Conservation (phyloP, 139 green algal genomes). For the Chara braunii region DNA sequence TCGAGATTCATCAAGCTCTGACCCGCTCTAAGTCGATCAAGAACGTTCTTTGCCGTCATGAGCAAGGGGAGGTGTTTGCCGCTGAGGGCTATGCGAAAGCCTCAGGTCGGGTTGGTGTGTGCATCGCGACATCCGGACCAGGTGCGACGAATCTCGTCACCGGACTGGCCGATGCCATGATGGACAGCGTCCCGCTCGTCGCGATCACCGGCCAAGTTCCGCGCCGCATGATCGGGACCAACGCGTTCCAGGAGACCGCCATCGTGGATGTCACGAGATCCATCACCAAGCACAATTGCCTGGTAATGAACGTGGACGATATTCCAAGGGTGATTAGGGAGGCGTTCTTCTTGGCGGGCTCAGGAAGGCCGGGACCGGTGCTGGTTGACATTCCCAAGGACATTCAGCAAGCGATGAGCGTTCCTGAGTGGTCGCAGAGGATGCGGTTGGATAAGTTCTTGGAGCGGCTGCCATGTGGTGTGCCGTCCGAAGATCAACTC, state of each 20-base stretch:
- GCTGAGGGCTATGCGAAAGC: slow-evolving; percentile 97
- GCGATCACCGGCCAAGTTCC: slow-evolving; percentile 92
- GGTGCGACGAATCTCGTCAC: slow-evolving; percentile 98
- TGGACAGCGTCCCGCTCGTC: slow-evolving; percentile 94
- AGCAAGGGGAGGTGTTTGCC: slow-evolving; percentile 98
- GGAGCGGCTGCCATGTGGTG: slow-evolving; percentile 59
- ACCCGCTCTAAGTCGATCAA: slow-evolving; percentile 74
- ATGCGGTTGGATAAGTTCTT: slow-evolving; percentile 89
- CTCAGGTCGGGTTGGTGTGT: slow-evolving; percentile 90
- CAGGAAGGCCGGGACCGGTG: slow-evolving; percentile 85
- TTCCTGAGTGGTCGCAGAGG: slow-evolving; percentile 78
- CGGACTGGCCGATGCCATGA: slow-evolving; percentile 92
- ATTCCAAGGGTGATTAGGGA: slow-evolving; percentile 93
- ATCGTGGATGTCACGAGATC: slow-evolving; percentile 95
- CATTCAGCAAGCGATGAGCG: slow-evolving; percentile 88
- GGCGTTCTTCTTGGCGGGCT: slow-evolving; percentile 89
- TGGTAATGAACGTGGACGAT: slow-evolving; percentile 96
- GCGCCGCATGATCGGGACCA: slow-evolving; percentile 75
- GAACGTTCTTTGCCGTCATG: slow-evolving; percentile 96
- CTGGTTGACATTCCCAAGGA: slow-evolving; percentile 98
- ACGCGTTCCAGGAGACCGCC: slow-evolving; percentile 98
- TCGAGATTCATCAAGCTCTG: slow-evolving; percentile 98
- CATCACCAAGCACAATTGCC: slow-evolving; percentile 99
- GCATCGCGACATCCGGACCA: slow-evolving; percentile 95
- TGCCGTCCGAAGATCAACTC: not conserved